A percentile compares a stretch with the other conserved stretches of the same genome.
phyloP scores from a whole-genome alignment of 495 filamentous ascomycete genomes.

The Lasiosphaeria miniovina region DNA sequence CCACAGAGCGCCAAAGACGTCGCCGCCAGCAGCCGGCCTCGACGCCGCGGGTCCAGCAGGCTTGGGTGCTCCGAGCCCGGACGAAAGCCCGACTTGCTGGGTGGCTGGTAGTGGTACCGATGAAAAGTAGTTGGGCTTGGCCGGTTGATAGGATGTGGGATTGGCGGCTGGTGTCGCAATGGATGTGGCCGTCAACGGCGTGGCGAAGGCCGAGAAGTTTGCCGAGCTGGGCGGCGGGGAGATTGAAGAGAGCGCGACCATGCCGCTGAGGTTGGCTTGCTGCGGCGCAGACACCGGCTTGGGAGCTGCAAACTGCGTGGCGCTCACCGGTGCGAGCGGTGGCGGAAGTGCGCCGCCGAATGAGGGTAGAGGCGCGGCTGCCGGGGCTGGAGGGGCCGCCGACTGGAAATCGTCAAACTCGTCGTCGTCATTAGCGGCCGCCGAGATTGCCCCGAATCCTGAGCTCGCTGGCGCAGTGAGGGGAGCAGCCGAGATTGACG shows the following conservation, averaged over 20 bases:
- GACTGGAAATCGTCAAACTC: conserved; percentile 99
- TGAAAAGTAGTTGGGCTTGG: conserved; percentile 91
- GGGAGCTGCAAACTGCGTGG: conserved; percentile 73
- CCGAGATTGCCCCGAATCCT: conserved; percentile 54
- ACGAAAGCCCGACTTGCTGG: conserved; percentile 22
- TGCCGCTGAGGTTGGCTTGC: conserved; percentile 70
- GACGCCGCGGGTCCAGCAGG: conserved; percentile 33
- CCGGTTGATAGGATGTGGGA: conserved; percentile 69
- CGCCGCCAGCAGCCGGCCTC: conserved; percentile 59
- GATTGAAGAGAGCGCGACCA: conserved; percentile 76
- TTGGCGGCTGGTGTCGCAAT: conserved; percentile 50
- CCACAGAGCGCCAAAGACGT: conserved; percentile 89
- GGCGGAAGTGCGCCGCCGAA: conserved; percentile 38
- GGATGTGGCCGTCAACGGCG: conserved; percentile 43
- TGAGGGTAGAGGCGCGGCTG: conserved; percentile 15
- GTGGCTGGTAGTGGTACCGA: conserved; percentile 55
- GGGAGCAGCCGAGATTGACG: conserved; percentile 45
- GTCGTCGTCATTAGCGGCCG: conserved; percentile 66
- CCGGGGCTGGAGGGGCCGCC: conserved; percentile 60
- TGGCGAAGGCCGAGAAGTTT: conserved; percentile 54
- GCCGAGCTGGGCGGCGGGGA: conserved; percentile 64
- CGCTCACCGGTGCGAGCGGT: conserved; percentile 62
- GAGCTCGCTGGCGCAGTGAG: conserved; percentile 45
- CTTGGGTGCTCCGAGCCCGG: conserved; percentile 25
- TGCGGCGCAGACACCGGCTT: conserved; percentile 79